Evolutionary conservation across 2,329 filamentous ascomycete species (phyloP), one percentile per base, ranked within the genome.

Genomic region (Aureobasidium sp.): DNA sequence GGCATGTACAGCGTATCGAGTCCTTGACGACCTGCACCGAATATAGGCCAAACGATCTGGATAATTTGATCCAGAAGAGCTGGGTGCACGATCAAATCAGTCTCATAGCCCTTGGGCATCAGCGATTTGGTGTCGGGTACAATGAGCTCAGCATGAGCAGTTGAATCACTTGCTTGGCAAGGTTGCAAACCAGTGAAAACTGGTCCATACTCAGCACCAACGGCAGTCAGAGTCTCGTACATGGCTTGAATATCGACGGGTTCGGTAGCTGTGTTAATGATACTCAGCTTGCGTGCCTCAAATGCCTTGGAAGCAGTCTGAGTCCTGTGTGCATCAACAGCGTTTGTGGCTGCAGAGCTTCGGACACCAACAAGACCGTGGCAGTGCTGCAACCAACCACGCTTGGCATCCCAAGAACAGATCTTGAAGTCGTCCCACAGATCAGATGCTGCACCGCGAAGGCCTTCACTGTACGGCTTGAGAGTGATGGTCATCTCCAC

Each of bases 351-450:
- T 32, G 53, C 29, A 27, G 53, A 57, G 30, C 13, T 57, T 21
- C 53, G 53, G 5, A 45, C 53, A 36, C 53, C 53, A 8, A 57
- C 53, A 45, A 57, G 53, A 45, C 53, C 53, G 30, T 57, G 53
- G 21, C 53, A 57, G 41, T 57, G 53, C n/a, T 57, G 53, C 3
- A 57, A 41, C 53, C 53, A 57, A 36, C 53, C 53, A 57, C 53
- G 53, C 30, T 57, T 57, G 11, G 41, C 27, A 14, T 45, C 41
- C 53, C 53, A 57, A n/a, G 53, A 57, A 41, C 53, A 57, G 41
- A 57, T 57, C n/a, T 57, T 57, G 29, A 45, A 57, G 3, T 57
- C 53, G 30, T 57, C 53, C 53, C 53, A 57, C 11, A 57, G n/a
- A 21, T 57, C 53, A 21, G 53, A 57, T 25, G 41, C 53, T 34